Evolutionary conservation across 1,139 yeast genomes (phyloP).

Genomic region (Groenewaldozyma auringiensis): DNA sequence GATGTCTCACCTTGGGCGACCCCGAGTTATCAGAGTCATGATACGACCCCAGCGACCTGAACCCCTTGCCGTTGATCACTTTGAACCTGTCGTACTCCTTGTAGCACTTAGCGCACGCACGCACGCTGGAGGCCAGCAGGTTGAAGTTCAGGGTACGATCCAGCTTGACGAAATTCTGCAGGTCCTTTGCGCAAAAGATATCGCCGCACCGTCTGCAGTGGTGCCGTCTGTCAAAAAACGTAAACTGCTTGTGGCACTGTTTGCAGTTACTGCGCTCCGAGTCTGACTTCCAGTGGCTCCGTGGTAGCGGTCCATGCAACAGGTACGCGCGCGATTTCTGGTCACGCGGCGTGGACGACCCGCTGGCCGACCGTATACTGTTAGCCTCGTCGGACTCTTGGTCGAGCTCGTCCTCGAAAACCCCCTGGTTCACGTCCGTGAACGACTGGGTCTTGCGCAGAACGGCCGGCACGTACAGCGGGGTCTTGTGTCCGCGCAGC

Average conservation of each 20-base stretch:
- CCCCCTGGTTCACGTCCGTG: background rate
- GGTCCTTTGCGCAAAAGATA: constrained; percentile 68
- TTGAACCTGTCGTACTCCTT: constrained; percentile 10
- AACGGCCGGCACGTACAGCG: constrained; percentile 86
- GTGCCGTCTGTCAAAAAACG: constrained; percentile 70
- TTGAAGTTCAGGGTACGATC: constrained; percentile 72
- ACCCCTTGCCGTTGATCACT: background rate
- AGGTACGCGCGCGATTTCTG: background rate
- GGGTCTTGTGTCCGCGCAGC: constrained; percentile 54
- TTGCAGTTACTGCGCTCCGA: constrained; percentile 54
- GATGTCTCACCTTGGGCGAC: background rate
- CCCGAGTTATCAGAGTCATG: background rate
- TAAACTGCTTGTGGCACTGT: constrained; percentile 43
- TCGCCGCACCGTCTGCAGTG: constrained; percentile 95
- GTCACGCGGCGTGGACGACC: background rate
- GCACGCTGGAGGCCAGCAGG: constrained; percentile 61
- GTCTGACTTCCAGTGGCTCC: constrained; percentile 79
- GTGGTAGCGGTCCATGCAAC: constrained; percentile 19
- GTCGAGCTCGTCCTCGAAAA: constrained; percentile 2
- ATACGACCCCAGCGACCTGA: background rate
- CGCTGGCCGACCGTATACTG: background rate
- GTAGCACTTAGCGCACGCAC: constrained; percentile 73
- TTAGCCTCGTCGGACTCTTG: background rate
- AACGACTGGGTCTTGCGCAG: constrained; percentile 44
- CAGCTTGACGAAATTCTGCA: constrained; percentile 42